phyloP scores from a whole-genome alignment of 1,139 yeast species.

The Blastobotrys apis region DNA sequence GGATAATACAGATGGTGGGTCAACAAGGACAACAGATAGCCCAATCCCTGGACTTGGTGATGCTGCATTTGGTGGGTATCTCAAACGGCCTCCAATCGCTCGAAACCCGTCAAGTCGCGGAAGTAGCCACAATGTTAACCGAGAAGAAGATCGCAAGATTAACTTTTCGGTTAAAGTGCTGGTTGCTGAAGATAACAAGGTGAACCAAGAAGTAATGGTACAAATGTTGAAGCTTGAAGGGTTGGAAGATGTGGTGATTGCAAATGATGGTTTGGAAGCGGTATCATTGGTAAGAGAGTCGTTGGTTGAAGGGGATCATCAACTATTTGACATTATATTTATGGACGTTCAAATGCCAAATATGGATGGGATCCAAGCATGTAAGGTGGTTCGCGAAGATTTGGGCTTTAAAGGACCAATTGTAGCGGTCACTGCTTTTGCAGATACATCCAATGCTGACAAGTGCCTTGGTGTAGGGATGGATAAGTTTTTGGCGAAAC shows the following conservation, averaged over 20 bases:
- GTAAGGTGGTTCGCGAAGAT: slow-evolving; percentile 61
- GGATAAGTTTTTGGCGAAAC: slow-evolving; percentile 87
- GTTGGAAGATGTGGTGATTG: slow-evolving; percentile 63
- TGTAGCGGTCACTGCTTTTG: slow-evolving; percentile 92
- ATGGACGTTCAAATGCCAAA: slow-evolving; percentile 99
- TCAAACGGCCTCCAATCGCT: slow-evolving; percentile 23
- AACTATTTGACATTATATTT: slow-evolving; percentile 66
- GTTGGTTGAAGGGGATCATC: slow-evolving; percentile 35
- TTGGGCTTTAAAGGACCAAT: slow-evolving; percentile 63
- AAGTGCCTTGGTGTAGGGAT: slow-evolving; percentile 83
- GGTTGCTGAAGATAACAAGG: slow-evolving; percentile 93
- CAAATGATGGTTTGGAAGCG: slow-evolving; percentile 90
- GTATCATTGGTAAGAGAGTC: slow-evolving; percentile 49
- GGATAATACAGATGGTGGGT: too few relatives aligned
- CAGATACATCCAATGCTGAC: slow-evolving; percentile 83
- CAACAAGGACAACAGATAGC: too few relatives aligned
- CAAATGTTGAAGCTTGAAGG: slow-evolving; percentile 89
- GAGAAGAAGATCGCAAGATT: slow-evolving; percentile 24
- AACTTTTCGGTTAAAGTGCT: slow-evolving; percentile 49
- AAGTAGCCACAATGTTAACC: background rate
- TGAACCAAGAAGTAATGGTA: slow-evolving; percentile 88
- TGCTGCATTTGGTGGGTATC: background rate
- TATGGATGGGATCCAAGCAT: slow-evolving; percentile 82
- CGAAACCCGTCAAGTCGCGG: slow-evolving; percentile 24
- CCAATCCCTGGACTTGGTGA: too few relatives aligned